These are phyloP conservation scores for Hypoxylon trugodes DNA, from an alignment of 495 filamentous ascomycete species.

Conservation along the genomic window DNA sequence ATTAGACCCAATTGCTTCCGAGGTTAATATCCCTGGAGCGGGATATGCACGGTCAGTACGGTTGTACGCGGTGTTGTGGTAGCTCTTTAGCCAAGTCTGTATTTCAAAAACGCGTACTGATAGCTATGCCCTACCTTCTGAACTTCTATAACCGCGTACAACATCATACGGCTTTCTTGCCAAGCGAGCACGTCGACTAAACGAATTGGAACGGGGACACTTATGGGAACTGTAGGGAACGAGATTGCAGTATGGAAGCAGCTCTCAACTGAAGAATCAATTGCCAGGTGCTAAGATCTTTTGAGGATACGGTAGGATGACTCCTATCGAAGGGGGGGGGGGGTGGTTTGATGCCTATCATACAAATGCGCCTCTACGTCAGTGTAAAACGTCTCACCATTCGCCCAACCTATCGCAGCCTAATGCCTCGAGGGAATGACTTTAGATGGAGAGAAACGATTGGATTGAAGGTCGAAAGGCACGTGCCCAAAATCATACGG, in stretches of 20 bases:
- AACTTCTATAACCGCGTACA: background rate
- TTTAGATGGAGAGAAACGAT: slow-evolving; percentile 16
- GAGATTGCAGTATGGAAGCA: slow-evolving; percentile 9
- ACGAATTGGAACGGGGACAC: no score
- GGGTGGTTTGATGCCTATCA: slow-evolving; percentile 37
- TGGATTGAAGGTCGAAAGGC: slow-evolving; percentile 37
- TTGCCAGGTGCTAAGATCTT: slow-evolving; percentile 36
- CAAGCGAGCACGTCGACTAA: no score
- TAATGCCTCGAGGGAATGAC: slow-evolving; percentile 28
- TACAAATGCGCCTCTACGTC: slow-evolving; percentile 32
- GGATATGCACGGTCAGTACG: background rate
- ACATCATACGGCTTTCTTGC: no score
- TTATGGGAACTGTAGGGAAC: background rate
- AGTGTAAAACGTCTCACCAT: slow-evolving; percentile 20
- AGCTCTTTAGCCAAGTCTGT: slow-evolving; percentile 1
- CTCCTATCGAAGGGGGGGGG: slow-evolving; percentile 10
- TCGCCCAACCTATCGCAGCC: slow-evolving; percentile 16
- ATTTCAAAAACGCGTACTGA: slow-evolving; percentile 9
- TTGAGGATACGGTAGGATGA: slow-evolving; percentile 28
- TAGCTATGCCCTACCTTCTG: background rate
- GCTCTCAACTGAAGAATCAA: slow-evolving; percentile 32
- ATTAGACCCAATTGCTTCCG: slow-evolving; percentile 13
- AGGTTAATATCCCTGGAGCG: background rate
- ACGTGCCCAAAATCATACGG: slow-evolving; percentile 35
- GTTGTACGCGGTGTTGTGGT: background rate